Base-by-base conservation (phyloP, 257 asterid genomes). In the Buddleja alternifolia region DNA sequence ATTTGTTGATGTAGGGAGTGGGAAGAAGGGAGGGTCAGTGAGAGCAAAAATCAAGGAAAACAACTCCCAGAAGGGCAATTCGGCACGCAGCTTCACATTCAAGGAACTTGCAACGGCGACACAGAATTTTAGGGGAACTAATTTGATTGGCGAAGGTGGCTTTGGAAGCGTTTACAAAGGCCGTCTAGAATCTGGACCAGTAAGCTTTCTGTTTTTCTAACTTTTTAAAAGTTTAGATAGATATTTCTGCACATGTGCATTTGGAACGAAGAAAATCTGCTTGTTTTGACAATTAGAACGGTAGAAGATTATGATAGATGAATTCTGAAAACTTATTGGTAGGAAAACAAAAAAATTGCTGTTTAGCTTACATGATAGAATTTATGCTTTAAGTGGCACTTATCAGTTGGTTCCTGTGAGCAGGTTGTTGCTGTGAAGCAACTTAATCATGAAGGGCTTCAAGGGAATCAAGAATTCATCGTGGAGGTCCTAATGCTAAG, bases 401-500 rank as follows among this genome's bases (percentile, higher is more conserved):
- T 40, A 44, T 40, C 1, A 29, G 25, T 52, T 68, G 47, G 65
- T 24, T 73, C 60, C 61, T 7, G 9, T 24, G 66, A 62, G 45
- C 81, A 87, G 92, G 54, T 82, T 68, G 92, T 88, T 60, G 98
- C 98, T n/a, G 82, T 92, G 63, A 92, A 92, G 76, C 94, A 76
- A 75, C 95, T 92, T 57, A 90, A 92, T 77, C 93, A 80, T 14
- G 93, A 92, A 39, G 98, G 98, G 10, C 86, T 80, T 70, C 98
- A 92, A 77, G 98, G 98, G 63, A 81, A 85, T 78, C 93, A 90
- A 75, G 98, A 92, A 66, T 92, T 92, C 78, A 88, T 90, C 0
- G 89, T 90, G 62, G 96, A 92, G 83, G 95, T 92, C 58, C 94
- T 92, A 3, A 92, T 92, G 97, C 77, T 92, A 41, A 92, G 96